phyloP scores from a whole-genome alignment of 345 rosid species.

The Lepidium aucheri region DNA sequence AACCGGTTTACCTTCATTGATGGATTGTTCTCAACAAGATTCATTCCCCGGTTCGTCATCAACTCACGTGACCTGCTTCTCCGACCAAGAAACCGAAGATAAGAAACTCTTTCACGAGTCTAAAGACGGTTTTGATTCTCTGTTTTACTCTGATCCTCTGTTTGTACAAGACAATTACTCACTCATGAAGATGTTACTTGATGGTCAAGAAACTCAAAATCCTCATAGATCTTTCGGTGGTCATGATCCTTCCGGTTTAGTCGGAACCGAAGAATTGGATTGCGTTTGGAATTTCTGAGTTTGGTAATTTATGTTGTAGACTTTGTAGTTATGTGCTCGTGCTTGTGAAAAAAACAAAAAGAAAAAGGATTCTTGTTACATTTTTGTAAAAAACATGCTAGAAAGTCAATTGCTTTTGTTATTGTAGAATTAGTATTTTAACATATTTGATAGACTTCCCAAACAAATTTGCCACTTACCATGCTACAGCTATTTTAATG shows the following conservation, averaged over 20 bases:
- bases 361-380: slow-evolving; percentile 8
- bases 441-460: not conserved
- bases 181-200: slow-evolving; percentile 41
- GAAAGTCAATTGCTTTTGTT: slow-evolving; percentile 10
- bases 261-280: slow-evolving; percentile 32
- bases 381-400: slow-evolving; percentile 2
- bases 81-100: slow-evolving; percentile 41
- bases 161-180: slow-evolving; percentile 43
- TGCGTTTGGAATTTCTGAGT: slow-evolving; percentile 46
- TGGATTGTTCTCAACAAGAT: slow-evolving; percentile 43
- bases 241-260: slow-evolving; percentile 17
- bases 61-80: slow-evolving; percentile 87
- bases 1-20: slow-evolving; percentile 44
- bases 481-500: no score
- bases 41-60: slow-evolving; percentile 19
- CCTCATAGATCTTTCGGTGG: slow-evolving; percentile 5
- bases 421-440: not conserved
- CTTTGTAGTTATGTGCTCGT: slow-evolving; percentile 11
- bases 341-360: not conserved
- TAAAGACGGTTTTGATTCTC: slow-evolving; percentile 28
- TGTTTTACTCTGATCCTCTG: slow-evolving; percentile 38
- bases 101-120: slow-evolving; percentile 29
- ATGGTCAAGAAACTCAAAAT: slow-evolving; percentile 25
- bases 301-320: slow-evolving; percentile 9
- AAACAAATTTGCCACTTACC: not conserved